phyloP scores from a whole-genome alignment of 2,329 filamentous ascomycete genomes.

The Aureobasidium lini region DNA sequence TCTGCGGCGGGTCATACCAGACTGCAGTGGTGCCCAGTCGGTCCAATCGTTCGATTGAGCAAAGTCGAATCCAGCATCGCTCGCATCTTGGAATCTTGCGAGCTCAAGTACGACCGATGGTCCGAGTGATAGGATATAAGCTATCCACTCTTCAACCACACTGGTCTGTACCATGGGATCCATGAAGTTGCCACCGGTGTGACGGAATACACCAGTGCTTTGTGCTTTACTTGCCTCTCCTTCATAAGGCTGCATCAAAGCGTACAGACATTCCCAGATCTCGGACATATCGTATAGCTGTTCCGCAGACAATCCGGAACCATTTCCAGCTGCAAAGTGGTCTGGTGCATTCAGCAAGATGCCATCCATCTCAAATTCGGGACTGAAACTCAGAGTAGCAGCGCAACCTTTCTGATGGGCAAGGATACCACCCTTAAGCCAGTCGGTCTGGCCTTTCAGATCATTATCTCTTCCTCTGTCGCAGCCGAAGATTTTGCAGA shows the following conservation, averaged over 20 bases:
- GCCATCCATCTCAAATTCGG: slow-evolving; percentile 42
- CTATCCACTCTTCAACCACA: slow-evolving; percentile 55
- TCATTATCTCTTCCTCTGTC: slow-evolving; percentile 52
- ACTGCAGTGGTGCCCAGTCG: slow-evolving; percentile 45
- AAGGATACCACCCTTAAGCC: slow-evolving; percentile 51
- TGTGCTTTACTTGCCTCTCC: slow-evolving; percentile 49
- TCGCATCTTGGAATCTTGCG: slow-evolving; percentile 32
- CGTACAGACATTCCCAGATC: slow-evolving; percentile 54
- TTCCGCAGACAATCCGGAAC: slow-evolving; percentile 44
- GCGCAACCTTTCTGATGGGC: slow-evolving; percentile 41
- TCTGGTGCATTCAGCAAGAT: slow-evolving; percentile 50
- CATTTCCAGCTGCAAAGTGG: slow-evolving; percentile 52
- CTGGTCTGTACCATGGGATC: slow-evolving; percentile 46
- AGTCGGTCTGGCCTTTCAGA: slow-evolving; percentile 53
- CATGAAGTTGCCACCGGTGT: slow-evolving; percentile 37
- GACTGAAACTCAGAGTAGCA: slow-evolving; percentile 40
- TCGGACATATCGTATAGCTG: slow-evolving; percentile 59
- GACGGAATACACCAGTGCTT: slow-evolving; percentile 48
- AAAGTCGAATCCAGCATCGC: slow-evolving; percentile 42
- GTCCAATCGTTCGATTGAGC: slow-evolving; percentile 50
- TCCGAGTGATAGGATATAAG: slow-evolving; percentile 52
- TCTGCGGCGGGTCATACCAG: slow-evolving; percentile 41
- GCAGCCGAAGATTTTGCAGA: slow-evolving; percentile 56
- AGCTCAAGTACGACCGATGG: slow-evolving; percentile 49
- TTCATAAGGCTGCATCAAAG: slow-evolving; percentile 49